Conservation (phyloP, 1,284 basidiomycete species). For the Serendipita sp. region DNA sequence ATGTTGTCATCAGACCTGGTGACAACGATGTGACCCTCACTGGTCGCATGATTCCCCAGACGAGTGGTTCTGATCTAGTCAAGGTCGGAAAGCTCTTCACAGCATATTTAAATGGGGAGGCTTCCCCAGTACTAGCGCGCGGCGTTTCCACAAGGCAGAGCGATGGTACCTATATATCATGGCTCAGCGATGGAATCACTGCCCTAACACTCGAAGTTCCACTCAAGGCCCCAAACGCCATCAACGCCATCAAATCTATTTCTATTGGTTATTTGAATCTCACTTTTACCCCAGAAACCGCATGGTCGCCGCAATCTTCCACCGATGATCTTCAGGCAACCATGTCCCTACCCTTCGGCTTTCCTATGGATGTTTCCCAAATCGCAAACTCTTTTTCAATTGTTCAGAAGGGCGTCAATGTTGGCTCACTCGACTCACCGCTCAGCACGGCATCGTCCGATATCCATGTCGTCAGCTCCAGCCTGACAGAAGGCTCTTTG, state of each 20-base stretch:
- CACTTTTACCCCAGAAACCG: conserved; percentile 36
- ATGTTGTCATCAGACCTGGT: conserved; percentile 41
- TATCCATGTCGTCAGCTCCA: conserved; percentile 35
- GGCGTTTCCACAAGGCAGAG: conserved; percentile 44
- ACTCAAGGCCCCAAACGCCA: conserved; percentile 37
- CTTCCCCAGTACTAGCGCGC: conserved; percentile 42
- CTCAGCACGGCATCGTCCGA: conserved; percentile 44
- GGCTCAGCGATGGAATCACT: conserved; percentile 52
- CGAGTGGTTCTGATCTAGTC: conserved; percentile 32
- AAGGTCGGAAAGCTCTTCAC: conserved; percentile 54
- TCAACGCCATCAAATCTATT: conserved; percentile 57
- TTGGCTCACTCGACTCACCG: conserved; percentile 48
- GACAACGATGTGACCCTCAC: conserved; percentile 46
- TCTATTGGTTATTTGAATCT: conserved; percentile 50
- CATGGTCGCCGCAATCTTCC: conserved; percentile 46
- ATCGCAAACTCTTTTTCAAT: conserved; percentile 58
- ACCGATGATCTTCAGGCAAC: conserved; percentile 46
- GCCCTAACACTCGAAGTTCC: conserved; percentile 45
- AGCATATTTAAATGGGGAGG: conserved; percentile 55
- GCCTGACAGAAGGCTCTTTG: conserved; percentile 51
- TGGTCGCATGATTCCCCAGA: conserved; percentile 47
- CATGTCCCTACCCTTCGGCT: conserved; percentile 64
- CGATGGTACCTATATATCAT: conserved; percentile 44
- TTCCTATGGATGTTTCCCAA: conserved; percentile 45
- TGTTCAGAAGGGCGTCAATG: conserved; percentile 33